Base-by-base conservation (phyloP, 148 eudicot species). In the Euryodendron excelsum region DNA sequence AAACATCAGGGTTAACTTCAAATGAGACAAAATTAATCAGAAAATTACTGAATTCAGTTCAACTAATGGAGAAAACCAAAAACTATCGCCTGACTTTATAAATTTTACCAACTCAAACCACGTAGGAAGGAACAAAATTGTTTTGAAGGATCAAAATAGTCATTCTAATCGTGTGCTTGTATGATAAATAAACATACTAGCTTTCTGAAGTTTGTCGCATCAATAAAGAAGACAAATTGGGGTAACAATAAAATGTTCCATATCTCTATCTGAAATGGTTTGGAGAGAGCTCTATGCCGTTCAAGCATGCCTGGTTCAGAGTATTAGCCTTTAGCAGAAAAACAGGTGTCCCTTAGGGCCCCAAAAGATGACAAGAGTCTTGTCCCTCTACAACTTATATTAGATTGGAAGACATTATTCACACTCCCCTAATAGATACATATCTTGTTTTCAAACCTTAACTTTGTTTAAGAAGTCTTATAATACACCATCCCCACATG, bases 381-480 rank as follows among this genome's bases (percentile, higher is more conserved):
- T 55, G n/a, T 21, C 14, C 25, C 60, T 55, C 0, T 4, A 55
- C 23, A 8, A 17, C n/a, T n/a, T n/a, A 65, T 37, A 67, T 34
- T 66, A 11, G 48, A 20, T 34, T 67, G 71, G 48, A 67, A 67
- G 71, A 37, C 27, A 37, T 67, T 67, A 11, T 67, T 11, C 10
- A 21, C 11, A 33, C 23, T 20, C 12, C 6, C 17, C 39, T 31
- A 30, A 65, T 12, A 2, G 15, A 23, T 33, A 3, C 44, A 67
- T 39, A 5, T 37, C 41, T 65, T 17, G 69, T 39, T 67, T 67
- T 67, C 9, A 11, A 67, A 83, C 90, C 86, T 87, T 80, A 55
- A 25, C 12, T 55, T 53, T 6, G 47, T 8, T n/a, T 48, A 10
- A 50, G 30, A 31, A 56, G 60, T 18, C 41, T 73, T 37, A 23